These are phyloP conservation scores for Cystobasidiaceae sp. DNA, from an alignment of 1,284 basidiomycete genomes.

Conservation along the genomic window DNA sequence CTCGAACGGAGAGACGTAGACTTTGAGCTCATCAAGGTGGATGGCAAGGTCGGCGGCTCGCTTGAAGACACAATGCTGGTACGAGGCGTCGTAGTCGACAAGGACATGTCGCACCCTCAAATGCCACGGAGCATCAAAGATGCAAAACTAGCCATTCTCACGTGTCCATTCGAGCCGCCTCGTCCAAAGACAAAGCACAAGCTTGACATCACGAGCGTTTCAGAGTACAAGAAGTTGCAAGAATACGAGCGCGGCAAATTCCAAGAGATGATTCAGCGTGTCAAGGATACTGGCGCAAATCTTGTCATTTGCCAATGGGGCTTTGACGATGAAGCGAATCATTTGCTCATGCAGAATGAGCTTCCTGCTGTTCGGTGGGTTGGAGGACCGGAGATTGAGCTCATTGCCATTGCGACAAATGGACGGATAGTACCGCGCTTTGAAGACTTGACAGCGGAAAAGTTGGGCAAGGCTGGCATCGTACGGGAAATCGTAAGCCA, in stretches of 20 bases:
- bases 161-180: conserved; percentile 97
- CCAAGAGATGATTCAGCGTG: conserved; percentile 90
- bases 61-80: conserved; percentile 90
- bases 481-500: conserved; percentile 73
- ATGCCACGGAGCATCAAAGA: conserved; percentile 87
- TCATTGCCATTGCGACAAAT: conserved; percentile 97
- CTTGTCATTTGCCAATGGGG: conserved; percentile 99
- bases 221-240: conserved; percentile 91
- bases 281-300: conserved; percentile 98
- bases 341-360: conserved; percentile 94
- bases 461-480: conserved; percentile 86
- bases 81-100: conserved; percentile 94
- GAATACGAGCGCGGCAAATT: conserved; percentile 97
- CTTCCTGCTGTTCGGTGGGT: conserved; percentile 99
- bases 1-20: conserved; percentile 89
- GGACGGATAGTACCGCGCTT: conserved; percentile 97
- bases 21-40: conserved; percentile 98
- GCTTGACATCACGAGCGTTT: conserved; percentile 94
- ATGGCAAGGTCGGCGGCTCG: conserved; percentile 96
- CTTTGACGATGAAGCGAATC: conserved; percentile 99
- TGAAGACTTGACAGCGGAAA: conserved; percentile 84
- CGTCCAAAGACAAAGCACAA: conserved; percentile 99
- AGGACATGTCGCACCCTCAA: conserved; percentile 98
- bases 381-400: conserved; percentile 97
- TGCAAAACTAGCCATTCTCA: conserved; percentile 91